Evolutionary conservation across 371 early-diverging fungal species (phyloP), one percentile per base, ranked within the genome.

Genomic region (Circinella umbellata): DNA sequence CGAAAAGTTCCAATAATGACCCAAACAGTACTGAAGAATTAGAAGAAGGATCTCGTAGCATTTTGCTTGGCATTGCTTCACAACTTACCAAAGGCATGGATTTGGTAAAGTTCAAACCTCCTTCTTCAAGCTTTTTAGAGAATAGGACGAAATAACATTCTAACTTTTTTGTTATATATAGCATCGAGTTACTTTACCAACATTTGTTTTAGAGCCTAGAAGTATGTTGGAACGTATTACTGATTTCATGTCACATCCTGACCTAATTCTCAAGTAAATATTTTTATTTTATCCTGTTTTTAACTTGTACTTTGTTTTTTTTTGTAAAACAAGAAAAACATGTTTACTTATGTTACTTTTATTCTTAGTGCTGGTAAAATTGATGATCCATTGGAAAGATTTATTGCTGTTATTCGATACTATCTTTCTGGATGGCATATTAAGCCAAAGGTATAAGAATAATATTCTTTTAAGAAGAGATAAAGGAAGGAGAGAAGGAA

Each of bases 351-450:
- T 11, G 1, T 36, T 38, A 7, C 4, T 38, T 13, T 20, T 15
- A 34, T 48, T 27, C 8, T 7, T 47, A 92, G 93, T 63, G 91
- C 90, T 10, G 79, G 84, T 68, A 86, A 87, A 69, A 70, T 86
- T 63, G 76, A 83, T 8, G 94, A 96, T 80, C 96, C 97, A 15
- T 77, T 92, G 10, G 89, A 92, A 64, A 86, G 99, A 39, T 96
- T 98, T 72, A 81, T 97, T 14, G 90, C 89, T 46, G 92, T 96
- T n/a, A 89, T 95, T 34, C 86, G 91, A 48, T 98, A 95, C 77
- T 98, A 90, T 73, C 83, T 98, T 64, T 94, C 96, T n/a, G 98
- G 98, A 7, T 97, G 96, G 96, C 98, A 98, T 76, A 94, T 96
- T 63, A 91, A 90, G 71, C 98, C 98, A 46, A 94, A 93, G 88